Evolutionary conservation across 164 flowering plant species (phyloP).

Genomic region (Berberis vulgaris): DNA sequence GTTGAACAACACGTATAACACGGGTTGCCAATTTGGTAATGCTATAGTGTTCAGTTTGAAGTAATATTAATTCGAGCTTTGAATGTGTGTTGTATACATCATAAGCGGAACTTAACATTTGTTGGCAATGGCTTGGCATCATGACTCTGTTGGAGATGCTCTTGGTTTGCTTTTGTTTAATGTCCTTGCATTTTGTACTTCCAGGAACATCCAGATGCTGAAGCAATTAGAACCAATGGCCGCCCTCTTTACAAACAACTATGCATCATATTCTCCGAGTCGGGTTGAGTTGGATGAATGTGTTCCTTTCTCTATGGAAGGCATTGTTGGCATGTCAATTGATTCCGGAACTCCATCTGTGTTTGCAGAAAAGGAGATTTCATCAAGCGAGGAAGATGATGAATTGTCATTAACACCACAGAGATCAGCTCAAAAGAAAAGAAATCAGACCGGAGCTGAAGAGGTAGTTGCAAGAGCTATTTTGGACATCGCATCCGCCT

Average conservation of each 20-base stretch:
- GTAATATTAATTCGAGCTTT: too few species aligned
- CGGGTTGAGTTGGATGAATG: slow-evolving; percentile 15
- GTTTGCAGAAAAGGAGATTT: slow-evolving; percentile 15
- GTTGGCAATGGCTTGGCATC: too few species aligned
- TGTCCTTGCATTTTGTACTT: not conserved
- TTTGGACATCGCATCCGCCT: slow-evolving; percentile 52
- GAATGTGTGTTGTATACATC: too few species aligned
- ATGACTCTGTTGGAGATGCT: too few species aligned
- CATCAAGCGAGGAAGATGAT: slow-evolving; percentile 30
- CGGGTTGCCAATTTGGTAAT: too few species aligned
- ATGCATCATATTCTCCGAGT: slow-evolving; percentile 32
- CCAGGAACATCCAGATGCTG: slow-evolving; percentile 51
- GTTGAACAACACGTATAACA: too few species aligned
- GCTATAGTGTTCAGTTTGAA: too few species aligned
- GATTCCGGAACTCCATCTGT: not conserved
- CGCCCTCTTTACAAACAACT: slow-evolving; percentile 41
- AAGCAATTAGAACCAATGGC: slow-evolving; percentile 30
- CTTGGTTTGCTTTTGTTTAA: too few species aligned
- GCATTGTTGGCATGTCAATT: not conserved
- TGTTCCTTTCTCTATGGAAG: not conserved
- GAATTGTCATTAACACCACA: slow-evolving; percentile 12
- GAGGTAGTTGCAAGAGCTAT: slow-evolving; percentile 43
- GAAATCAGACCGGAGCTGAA: slow-evolving; percentile 38
- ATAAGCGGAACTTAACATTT: too few species aligned
- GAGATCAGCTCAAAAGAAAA: slow-evolving; percentile 23